Evolutionary conservation across 2,329 filamentous ascomycete species (phyloP).

Genomic region (Colletotrichum sp.): DNA sequence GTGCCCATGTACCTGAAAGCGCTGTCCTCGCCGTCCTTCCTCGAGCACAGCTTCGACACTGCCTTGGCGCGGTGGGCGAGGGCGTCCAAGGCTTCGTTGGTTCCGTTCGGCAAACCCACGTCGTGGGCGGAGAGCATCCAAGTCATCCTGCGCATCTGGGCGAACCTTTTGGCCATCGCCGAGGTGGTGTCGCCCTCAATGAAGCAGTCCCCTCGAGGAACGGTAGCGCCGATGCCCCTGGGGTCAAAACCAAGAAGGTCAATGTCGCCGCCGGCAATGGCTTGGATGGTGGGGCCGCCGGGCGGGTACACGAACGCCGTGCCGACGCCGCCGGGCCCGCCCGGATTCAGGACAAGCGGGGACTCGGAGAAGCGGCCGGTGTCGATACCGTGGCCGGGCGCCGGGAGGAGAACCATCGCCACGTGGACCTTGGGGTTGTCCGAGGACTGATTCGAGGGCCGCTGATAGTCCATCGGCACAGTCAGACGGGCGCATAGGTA

Average conservation of each 20-base stretch:
- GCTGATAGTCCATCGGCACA: constrained; percentile 52
- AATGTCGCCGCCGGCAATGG: constrained; percentile 41
- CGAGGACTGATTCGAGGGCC: constrained; percentile 39
- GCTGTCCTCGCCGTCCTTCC: constrained; percentile 26
- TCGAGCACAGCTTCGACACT: constrained; percentile 35
- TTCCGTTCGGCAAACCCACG: constrained; percentile 40
- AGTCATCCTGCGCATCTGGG: constrained; percentile 35
- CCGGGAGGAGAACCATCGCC: constrained; percentile 38
- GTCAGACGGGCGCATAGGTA: constrained; percentile 49
- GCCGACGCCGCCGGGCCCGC: constrained; percentile 51
- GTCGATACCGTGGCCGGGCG: constrained; percentile 31
- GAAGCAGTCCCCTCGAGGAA: constrained; percentile 45
- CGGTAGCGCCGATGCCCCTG: constrained; percentile 45
- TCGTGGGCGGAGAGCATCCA: constrained; percentile 35
- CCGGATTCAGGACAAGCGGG: constrained; percentile 50
- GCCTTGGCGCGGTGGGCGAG: constrained; percentile 32
- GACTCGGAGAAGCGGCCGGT: constrained; percentile 37
- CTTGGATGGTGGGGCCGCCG: constrained; percentile 35
- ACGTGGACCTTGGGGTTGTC: constrained; percentile 41
- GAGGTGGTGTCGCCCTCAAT: not conserved
- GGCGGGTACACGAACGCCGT: constrained; percentile 29
- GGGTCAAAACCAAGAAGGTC: constrained; percentile 56
- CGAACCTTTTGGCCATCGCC: constrained; percentile 28
- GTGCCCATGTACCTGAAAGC: constrained; percentile 22
- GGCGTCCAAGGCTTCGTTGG: constrained; percentile 33